These are phyloP conservation scores for Gossypium raimondii DNA, from an alignment of 345 rosid species.

Conservation along the genomic window DNA sequence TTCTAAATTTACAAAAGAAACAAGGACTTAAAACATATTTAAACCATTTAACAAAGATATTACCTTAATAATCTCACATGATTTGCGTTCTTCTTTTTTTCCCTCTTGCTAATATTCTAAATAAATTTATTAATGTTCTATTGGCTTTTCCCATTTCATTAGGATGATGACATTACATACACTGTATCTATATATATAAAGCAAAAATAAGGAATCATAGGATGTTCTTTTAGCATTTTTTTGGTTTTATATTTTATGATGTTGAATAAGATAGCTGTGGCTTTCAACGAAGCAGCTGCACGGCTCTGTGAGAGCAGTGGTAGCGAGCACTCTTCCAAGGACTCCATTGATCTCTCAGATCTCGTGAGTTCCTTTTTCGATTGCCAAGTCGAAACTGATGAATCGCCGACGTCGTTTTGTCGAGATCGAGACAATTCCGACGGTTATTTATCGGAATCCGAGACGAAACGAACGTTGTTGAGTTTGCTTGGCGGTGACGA, in stretches of 20 bases:
- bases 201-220: too few species aligned
- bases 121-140: neutral
- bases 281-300: conserved; percentile 17
- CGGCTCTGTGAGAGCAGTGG: conserved; percentile 60
- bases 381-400: conserved; percentile 1
- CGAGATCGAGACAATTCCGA: conserved; percentile 8
- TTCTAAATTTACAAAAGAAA: too few species aligned
- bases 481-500: conserved; percentile 22
- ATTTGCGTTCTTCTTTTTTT: neutral
- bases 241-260: neutral
- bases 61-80: neutral
- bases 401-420: neutral
- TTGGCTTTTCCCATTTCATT: neutral
- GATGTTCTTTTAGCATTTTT: too few species aligned
- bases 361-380: conserved; percentile 73
- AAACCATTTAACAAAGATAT: neutral
- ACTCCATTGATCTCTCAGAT: conserved; percentile 49
- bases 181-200: too few species aligned
- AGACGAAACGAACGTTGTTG: conserved; percentile 32
- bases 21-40: too few species aligned
- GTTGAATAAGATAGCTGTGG: conserved; percentile 19
- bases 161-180: neutral
- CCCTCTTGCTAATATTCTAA: neutral
- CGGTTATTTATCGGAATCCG: conserved; percentile 27
- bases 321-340: conserved; percentile 50